These are phyloP conservation scores for Trichoderma erinaceum DNA, from an alignment of 495 filamentous ascomycete species.

Conservation along the genomic window DNA sequence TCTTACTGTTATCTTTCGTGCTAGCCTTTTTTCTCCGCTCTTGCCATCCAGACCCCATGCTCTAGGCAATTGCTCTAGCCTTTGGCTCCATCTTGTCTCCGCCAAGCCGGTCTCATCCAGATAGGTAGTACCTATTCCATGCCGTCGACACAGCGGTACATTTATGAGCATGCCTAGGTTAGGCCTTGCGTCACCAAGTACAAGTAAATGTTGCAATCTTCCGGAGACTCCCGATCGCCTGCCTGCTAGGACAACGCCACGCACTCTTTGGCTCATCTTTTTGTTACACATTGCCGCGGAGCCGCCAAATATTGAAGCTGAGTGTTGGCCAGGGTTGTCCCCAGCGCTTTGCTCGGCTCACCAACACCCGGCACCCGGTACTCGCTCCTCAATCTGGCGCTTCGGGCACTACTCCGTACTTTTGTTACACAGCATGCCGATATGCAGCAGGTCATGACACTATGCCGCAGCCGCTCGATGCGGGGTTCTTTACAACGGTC, in stretches of 20 bases:
- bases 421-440: slow-evolving; percentile 1
- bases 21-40: background rate
- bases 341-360: background rate
- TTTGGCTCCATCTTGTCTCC: slow-evolving; percentile 4
- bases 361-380: slow-evolving; percentile 8
- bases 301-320: background rate
- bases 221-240: slow-evolving; percentile 7
- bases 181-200: background rate
- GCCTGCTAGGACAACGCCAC: background rate
- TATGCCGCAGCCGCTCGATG: background rate
- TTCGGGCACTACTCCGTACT: background rate
- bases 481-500: background rate
- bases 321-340: background rate
- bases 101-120: background rate
- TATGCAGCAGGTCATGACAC: background rate
- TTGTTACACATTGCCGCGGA: background rate
- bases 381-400: background rate
- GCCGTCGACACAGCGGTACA: background rate
- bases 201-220: background rate
- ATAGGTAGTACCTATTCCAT: background rate
- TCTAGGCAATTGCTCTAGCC: too few relatives aligned
- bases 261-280: background rate
- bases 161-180: background rate
- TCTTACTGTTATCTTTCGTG: background rate
- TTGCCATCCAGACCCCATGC: background rate